Conservation (phyloP, 129 eudicot species). For the Mikania micrantha region DNA sequence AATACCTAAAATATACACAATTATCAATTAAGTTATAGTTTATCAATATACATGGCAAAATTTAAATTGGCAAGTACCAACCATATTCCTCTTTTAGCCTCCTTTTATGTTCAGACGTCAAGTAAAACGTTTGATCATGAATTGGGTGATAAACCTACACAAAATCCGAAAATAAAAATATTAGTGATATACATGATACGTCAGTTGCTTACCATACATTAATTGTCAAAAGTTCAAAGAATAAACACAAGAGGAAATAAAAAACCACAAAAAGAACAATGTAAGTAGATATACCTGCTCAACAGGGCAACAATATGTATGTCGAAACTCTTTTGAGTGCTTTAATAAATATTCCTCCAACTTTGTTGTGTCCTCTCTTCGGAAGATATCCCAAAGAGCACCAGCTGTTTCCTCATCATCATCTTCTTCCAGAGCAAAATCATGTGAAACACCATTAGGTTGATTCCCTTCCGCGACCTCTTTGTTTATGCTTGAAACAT, state of each 20-base stretch:
- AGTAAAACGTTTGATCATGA: constrained; percentile 3
- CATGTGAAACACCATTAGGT: constrained; percentile 7
- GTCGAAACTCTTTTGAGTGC: constrained; percentile 67
- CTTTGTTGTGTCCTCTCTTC: constrained; percentile 77
- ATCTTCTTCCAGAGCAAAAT: constrained; percentile 13
- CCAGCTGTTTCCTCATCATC: constrained; percentile 35
- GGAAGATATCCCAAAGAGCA: constrained; percentile 94
- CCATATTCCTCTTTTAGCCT: constrained; percentile 9
- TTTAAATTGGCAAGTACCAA: neutral
- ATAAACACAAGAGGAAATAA: neutral
- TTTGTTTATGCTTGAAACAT: constrained; percentile 4
- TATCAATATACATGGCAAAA: neutral
- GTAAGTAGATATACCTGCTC: constrained; percentile 45
- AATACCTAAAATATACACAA: neutral
- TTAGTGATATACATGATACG: neutral
- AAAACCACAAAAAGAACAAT: neutral
- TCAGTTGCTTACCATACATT: neutral
- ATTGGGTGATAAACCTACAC: constrained; percentile 7
- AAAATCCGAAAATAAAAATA: neutral
- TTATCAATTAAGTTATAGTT: neutral
- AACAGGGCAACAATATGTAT: constrained; percentile 71
- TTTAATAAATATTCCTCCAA: constrained; percentile 50
- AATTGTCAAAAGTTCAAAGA: neutral
- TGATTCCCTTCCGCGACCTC: neutral
- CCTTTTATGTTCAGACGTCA: constrained; percentile 2